Evolutionary conservation across 164 flowering plant species (phyloP).

Genomic region (Amborella trichopoda): DNA sequence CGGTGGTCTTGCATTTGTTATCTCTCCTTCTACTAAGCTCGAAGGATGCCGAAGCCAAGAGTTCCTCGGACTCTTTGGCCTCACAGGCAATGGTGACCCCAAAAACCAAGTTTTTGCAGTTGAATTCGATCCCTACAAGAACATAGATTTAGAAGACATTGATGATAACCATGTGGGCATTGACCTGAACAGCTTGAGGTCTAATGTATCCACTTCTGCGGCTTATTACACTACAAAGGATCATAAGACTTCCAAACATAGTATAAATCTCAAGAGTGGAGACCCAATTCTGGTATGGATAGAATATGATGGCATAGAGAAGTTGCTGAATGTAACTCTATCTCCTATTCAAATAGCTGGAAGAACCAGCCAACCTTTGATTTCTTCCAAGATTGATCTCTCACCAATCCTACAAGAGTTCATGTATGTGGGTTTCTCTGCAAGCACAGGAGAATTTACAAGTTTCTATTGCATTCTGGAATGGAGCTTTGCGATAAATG

Average conservation of each 20-base stretch:
- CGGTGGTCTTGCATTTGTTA: constrained; percentile 18
- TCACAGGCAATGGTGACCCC: constrained; percentile 2
- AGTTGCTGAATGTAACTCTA: neutral
- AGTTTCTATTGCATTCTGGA: neutral
- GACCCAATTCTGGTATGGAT: neutral
- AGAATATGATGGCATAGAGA: neutral
- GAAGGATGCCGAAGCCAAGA: neutral
- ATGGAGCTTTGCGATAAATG: constrained; percentile 3
- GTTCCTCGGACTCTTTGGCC: constrained; percentile 11
- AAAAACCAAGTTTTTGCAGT: constrained; percentile 9
- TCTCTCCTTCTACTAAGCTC: constrained; percentile 9
- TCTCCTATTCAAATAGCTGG: neutral
- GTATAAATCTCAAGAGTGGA: neutral
- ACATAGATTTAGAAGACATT: constrained; percentile 6
- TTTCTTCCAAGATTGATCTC: neutral
- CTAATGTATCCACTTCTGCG: constrained; percentile 11
- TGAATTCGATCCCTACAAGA: constrained; percentile 9
- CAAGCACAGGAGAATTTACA: neutral
- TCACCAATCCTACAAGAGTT: neutral
- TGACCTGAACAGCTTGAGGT: constrained; percentile 21
- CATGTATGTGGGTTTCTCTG: constrained; percentile 1
- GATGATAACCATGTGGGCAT: constrained; percentile 26
- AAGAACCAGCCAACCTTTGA: neutral
- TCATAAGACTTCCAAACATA: neutral
- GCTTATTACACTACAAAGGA: no score